Evolutionary conservation across 2,329 filamentous ascomycete species (phyloP), one percentile per base, ranked within the genome.

Genomic region (Rhytidhysteron rufulum): DNA sequence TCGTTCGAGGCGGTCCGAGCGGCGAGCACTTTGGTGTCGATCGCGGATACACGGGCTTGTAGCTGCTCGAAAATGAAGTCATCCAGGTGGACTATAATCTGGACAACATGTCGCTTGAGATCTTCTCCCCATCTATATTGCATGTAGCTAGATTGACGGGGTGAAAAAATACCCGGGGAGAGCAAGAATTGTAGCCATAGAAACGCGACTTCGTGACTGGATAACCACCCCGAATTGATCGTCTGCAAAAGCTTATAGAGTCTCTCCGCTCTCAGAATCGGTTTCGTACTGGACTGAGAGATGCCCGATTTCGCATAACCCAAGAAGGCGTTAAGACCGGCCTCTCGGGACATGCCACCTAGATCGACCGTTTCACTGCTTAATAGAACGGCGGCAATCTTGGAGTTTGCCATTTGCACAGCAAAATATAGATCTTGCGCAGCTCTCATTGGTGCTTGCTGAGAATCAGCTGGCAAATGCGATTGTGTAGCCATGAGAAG

Each of bases 311-410:
- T 75, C 3, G 76, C 73, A 50, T 79, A 74, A 30, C 78, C 76
- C n/a, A 79, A 62, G 43, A 80, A 80, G 4, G 77, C 70, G 38
- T 74, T 71, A 33, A 79, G 50, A 2, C 75, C 75, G 31, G 73
- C 68, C 34, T 74, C 70, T 40, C 68, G 65, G 10, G 75, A 69
- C n/a, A 63, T 62, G 20, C 71, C 73, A 9, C 70, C 68, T 37
- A 75, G 54, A 19, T 75, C 72, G 25, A 72, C 61, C 32, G 70
- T 70, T 42, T 79, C 73, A 39, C 66, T 67, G 43, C 70, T 70
- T 6, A 74, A 57, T 31, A 75, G 63, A 11, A 57, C 73, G 60
- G 53, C 72, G 53, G 75, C 75, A 67, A 47, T 57, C 52, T 54
- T 65, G 53, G 48, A 68, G 41, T 34, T 50, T 1, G 54, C 68